Conservation (phyloP, 164 flowering plant species). For the Umbellularia californica region DNA sequence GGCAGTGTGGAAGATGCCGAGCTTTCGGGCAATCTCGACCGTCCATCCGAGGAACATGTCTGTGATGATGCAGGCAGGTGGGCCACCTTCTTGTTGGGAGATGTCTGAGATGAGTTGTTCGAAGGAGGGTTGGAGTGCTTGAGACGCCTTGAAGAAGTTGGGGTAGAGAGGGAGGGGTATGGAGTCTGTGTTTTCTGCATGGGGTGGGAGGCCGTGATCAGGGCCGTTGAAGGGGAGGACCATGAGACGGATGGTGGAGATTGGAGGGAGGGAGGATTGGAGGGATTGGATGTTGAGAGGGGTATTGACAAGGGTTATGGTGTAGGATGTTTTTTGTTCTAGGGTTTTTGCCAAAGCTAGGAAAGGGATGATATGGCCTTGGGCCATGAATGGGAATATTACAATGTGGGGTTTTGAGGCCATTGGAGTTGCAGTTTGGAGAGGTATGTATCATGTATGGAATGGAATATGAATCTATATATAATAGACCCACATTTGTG, state of each 20-base stretch:
- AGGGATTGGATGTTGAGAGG: conserved; percentile 3
- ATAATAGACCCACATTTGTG: too few relatives aligned
- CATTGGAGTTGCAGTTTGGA: too few relatives aligned
- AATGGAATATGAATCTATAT: too few relatives aligned
- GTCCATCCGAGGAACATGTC: conserved; percentile 16
- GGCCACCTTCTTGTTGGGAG: not conserved
- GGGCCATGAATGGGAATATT: conserved; percentile 10
- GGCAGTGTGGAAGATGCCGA: not conserved
- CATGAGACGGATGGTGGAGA: conserved; percentile 1
- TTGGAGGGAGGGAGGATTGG: conserved; percentile 2
- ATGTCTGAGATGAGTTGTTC: conserved; percentile 3
- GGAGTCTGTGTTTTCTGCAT: not conserved
- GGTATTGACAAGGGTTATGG: conserved; percentile 10
- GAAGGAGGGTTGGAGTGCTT: conserved; percentile 9
- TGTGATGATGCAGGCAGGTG: conserved; percentile 8
- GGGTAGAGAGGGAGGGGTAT: not conserved
- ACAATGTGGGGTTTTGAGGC: not conserved
- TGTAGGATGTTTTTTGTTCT: not conserved
- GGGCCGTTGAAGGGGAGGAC: conserved; percentile 9
- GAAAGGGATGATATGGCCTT: conserved; percentile 16
- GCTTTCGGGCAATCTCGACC: not conserved
- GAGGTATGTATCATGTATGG: too few relatives aligned
- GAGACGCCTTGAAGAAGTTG: not conserved
- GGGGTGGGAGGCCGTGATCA: conserved; percentile 7
- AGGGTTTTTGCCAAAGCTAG: not conserved